Conservation (phyloP, 441 rosid genomes). For the Euphorbia corollata region DNA sequence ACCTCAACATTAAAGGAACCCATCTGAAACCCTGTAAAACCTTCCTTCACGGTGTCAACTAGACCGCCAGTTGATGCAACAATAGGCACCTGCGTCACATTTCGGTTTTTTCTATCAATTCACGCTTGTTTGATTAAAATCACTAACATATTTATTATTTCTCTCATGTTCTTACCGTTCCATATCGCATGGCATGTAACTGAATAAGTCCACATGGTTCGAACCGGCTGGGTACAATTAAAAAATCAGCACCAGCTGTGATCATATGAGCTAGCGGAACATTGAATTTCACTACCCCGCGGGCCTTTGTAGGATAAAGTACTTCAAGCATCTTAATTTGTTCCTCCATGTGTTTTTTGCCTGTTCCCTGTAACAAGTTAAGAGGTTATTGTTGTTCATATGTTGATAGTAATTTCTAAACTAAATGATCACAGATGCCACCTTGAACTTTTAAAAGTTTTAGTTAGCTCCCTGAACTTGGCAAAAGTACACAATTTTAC, state of each 20-base stretch:
- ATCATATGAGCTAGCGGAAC: slow-evolving; percentile 84
- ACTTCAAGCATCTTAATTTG: slow-evolving; percentile 57
- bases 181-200: slow-evolving; percentile 91
- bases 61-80: slow-evolving; percentile 89
- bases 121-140: background rate
- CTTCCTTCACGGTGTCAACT: slow-evolving; percentile 72
- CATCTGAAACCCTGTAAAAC: slow-evolving; percentile 75
- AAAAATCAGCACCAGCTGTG: slow-evolving; percentile 78
- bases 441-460: too few species aligned
- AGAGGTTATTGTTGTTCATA: too few species aligned
- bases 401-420: too few species aligned
- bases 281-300: slow-evolving; percentile 73
- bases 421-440: too few species aligned
- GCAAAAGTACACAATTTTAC: too few species aligned
- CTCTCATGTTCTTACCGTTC: too few species aligned
- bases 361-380: too few species aligned
- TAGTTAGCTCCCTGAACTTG: too few species aligned
- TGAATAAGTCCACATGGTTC: slow-evolving; percentile 98
- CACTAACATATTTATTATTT: background rate
- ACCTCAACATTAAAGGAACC: slow-evolving; percentile 58
- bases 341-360: slow-evolving; percentile 66
- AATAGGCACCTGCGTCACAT: slow-evolving; percentile 43
- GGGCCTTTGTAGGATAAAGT: slow-evolving; percentile 54
- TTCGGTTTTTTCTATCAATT: background rate
- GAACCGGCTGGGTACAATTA: slow-evolving; percentile 77